Conservation (phyloP, 805 yeast genomes). For the Saturnispora sanitii region DNA sequence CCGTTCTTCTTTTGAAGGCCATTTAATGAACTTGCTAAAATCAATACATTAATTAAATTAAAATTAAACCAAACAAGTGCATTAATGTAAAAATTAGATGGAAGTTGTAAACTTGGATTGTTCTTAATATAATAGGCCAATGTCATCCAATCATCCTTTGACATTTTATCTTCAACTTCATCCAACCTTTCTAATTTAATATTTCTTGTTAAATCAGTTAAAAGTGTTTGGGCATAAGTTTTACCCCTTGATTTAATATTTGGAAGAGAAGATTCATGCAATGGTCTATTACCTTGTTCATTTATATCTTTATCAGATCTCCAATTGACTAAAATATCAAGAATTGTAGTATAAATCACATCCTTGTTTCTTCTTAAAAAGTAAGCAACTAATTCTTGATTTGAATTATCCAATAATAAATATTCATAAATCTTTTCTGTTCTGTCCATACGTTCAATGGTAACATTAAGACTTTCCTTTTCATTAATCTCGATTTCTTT, state of each 20-base stretch:
- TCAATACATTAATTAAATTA: constrained; percentile 30
- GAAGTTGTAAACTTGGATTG: constrained; percentile 30
- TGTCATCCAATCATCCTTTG: constrained; percentile 17
- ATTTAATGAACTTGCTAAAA: constrained; percentile 28
- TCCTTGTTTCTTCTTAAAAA: constrained; percentile 11
- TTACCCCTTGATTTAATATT: neutral
- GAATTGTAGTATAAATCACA: constrained; percentile 12
- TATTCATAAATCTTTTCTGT: constrained; percentile 14
- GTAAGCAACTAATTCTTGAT: constrained; percentile 11
- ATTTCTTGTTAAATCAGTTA: neutral
- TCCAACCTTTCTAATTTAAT: neutral
- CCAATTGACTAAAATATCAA: constrained; percentile 15
- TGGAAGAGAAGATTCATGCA: neutral
- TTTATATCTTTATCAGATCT: neutral
- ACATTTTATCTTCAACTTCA: neutral
- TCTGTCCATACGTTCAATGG: constrained; percentile 7
- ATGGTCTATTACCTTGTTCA: neutral
- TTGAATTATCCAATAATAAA: constrained; percentile 1
- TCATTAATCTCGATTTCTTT: constrained; percentile 14
- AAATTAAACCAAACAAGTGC: constrained; percentile 38
- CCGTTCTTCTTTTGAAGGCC: constrained; percentile 9
- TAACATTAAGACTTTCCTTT: neutral
- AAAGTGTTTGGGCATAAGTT: constrained; percentile 3
- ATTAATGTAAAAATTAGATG: constrained; percentile 30
- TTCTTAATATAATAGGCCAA: constrained; percentile 26